Percentiles rank a stretch among this genome's conserved stretches.
phyloP scores from a whole-genome alignment of 2,329 filamentous ascomycete species.

The Pseudopyricularia cyperi region DNA sequence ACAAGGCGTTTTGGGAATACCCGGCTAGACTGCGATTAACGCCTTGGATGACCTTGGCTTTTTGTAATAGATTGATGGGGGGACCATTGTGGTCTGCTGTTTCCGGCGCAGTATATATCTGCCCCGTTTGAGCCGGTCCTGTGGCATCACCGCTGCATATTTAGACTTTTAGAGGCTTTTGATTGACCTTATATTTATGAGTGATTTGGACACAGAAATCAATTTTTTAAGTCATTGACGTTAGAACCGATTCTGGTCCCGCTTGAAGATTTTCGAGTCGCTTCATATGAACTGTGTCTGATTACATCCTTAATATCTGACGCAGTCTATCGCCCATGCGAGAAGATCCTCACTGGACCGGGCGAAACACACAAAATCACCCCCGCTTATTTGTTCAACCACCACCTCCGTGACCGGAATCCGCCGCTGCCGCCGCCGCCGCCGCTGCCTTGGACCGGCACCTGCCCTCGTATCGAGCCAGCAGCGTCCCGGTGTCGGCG shows the following conservation, averaged over 20 bases:
- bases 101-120: background rate
- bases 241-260: no score
- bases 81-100: background rate
- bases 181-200: no score
- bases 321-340: no score
- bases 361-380: no score
- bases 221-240: no score
- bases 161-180: background rate
- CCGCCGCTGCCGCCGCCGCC: background rate
- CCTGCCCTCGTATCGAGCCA: constrained; percentile 28
- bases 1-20: constrained; percentile 3
- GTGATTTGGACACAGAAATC: background rate
- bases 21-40: background rate
- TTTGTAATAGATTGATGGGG: background rate
- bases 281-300: no score
- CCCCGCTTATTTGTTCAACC: no score
- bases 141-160: background rate
- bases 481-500: constrained; percentile 23
- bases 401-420: background rate
- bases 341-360: no score
- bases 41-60: background rate
- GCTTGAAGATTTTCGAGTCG: no score
- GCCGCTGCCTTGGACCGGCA: constrained; percentile 19
- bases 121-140: background rate
- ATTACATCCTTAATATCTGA: no score